Evolutionary conservation across 352 stramenopile genomes (phyloP).

Genomic region (Pythium aristosporum): DNA sequence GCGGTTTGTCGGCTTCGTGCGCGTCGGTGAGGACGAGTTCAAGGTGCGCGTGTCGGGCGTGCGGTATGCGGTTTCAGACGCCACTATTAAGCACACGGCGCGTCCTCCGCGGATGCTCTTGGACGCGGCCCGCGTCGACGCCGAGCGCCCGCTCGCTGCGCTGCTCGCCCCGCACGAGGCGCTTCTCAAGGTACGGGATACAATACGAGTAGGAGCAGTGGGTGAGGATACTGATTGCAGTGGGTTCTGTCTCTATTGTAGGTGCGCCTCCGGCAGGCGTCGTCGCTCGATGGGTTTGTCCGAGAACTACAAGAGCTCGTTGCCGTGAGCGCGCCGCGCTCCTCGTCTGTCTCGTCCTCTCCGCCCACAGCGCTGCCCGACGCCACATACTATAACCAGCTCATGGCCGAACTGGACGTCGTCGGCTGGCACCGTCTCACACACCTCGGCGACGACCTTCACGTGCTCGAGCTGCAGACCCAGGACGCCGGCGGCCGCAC

Average conservation of each 20-base stretch:
- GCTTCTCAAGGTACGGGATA: conserved; percentile 42
- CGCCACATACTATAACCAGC: conserved; percentile 53
- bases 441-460: conserved; percentile 59
- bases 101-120: conserved; percentile 28
- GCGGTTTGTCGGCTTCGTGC: conserved; percentile 54
- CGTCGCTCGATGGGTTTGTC: conserved; percentile 51
- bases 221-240: not conserved
- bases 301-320: conserved; percentile 63
- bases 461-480: conserved; percentile 49
- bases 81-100: too few species aligned
- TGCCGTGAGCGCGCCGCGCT: conserved; percentile 34
- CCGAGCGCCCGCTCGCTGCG: conserved; percentile 48
- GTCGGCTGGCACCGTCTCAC: conserved; percentile 61
- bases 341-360: not conserved
- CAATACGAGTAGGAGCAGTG: too few species aligned
- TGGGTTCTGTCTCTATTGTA: not conserved
- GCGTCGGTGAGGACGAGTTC: conserved; percentile 48
- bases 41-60: conserved; percentile 48
- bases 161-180: conserved; percentile 41
- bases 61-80: not conserved
- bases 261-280: conserved; percentile 51
- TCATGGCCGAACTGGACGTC: conserved; percentile 59
- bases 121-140: conserved; percentile 44
- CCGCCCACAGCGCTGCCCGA: conserved; percentile 31
- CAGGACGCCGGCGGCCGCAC: conserved; percentile 37